Base-by-base conservation (phyloP, 345 rosid genomes). In the Linum lewisii region DNA sequence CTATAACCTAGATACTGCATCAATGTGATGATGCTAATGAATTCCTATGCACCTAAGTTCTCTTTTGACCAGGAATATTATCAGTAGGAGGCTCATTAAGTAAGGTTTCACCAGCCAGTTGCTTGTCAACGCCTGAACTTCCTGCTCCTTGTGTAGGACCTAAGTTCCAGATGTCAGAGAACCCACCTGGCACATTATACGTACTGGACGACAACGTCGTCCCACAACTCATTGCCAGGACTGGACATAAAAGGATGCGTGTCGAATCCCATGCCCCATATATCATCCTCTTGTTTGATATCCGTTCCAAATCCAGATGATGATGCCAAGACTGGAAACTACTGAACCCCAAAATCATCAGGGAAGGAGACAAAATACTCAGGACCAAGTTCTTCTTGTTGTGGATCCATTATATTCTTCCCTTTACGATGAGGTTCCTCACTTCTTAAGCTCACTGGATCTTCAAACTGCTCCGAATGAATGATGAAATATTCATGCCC, bases 151-250 rank as follows among this genome's bases (percentile, higher is more conserved):
- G 86, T 10, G 66, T 67, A 21, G 77, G 64, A 53, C 73, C 70
- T 25, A 79, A 52, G 72, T 83, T 84, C 98, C 96, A 84, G 13
- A 81, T 62, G 78, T 88, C 95, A 45, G 92, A 80, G 62, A 85
- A 75, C 47, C 47, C 47, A 42, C 14, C 69, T 77, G 83, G 82
- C 55, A 73, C 56, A 64, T 77, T 88, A 82, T 32, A 72, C 80
- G 67, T 63, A 78, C 66, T 55, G 56, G 64, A 69, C 63, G 32
- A 71, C 54, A 75, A 64, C 58, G 71, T 78, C 76, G 65, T 69
- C 73, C 91, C 90, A 82, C 34, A 72, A 64, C 58, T 73, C 87
- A 67, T 72, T 56, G 59, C 75, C 67, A 69, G 83, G 70, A 78
- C 75, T 74, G 60, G 80, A 70, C 79, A 70, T 50, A 25, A 75